A percentile compares a stretch with the other conserved stretches of the same genome.
Conservation (phyloP, 306 rosid genomes). For the Astragalus glycyphyllos region DNA sequence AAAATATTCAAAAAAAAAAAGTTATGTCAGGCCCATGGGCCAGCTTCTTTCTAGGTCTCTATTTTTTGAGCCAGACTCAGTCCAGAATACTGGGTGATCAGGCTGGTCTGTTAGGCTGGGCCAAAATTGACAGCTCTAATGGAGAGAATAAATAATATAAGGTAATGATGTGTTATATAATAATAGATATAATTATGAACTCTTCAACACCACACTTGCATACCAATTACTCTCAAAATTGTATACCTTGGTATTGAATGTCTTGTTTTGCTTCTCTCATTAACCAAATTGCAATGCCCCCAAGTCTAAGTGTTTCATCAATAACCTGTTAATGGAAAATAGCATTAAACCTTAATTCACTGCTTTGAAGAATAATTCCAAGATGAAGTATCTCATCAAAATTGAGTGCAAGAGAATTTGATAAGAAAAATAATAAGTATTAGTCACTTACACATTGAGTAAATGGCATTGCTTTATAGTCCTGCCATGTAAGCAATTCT, state of each 20-base stretch:
- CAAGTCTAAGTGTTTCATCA: constrained; percentile 91
- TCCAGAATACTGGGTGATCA: no score
- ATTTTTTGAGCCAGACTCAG: no score
- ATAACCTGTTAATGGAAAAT: constrained; percentile 65
- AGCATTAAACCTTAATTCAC: constrained; percentile 8
- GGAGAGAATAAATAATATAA: not conserved
- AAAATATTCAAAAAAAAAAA: no score
- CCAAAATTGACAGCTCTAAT: no score
- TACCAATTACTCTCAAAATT: not conserved
- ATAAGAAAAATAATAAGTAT: not conserved
- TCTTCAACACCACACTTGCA: not conserved
- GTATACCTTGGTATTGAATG: constrained; percentile 75
- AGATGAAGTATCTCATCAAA: constrained; percentile 35
- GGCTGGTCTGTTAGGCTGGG: no score
- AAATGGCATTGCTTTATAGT: constrained; percentile 84
- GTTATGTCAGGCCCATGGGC: no score
- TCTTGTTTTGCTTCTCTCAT: constrained; percentile 92
- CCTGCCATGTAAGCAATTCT: constrained; percentile 78
- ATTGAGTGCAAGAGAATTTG: constrained; percentile 3
- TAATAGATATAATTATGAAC: not conserved
- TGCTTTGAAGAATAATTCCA: no score
- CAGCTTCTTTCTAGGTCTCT: no score
- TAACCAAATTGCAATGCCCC: constrained; percentile 95
- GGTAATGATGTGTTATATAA: not conserved
- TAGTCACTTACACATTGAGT: constrained; percentile 82